These are phyloP conservation scores for Magnaporthiopsis poae DNA, from an alignment of 2,329 filamentous ascomycete species.

Conservation along the genomic window DNA sequence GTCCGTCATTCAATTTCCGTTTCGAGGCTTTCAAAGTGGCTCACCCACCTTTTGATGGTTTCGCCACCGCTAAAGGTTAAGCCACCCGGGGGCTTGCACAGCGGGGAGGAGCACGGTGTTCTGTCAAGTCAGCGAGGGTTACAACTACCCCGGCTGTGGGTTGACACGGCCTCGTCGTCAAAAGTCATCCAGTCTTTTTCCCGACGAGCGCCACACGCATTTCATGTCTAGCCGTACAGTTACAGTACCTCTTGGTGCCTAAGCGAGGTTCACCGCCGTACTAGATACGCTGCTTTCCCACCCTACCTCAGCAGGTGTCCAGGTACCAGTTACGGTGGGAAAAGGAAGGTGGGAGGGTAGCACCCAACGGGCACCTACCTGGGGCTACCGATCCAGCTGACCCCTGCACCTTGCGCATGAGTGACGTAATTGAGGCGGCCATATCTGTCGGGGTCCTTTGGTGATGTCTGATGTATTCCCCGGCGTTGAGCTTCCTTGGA, in stretches of 20 bases:
- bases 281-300: not conserved
- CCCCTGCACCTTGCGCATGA: not conserved
- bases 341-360: not conserved
- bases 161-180: not conserved
- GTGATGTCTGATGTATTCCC: not conserved
- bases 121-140: not conserved
- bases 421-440: not conserved
- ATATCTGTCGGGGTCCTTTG: not conserved
- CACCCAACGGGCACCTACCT: not conserved
- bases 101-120: not conserved
- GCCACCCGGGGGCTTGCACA: not conserved
- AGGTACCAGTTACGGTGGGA: not conserved
- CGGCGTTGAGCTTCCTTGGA: not conserved
- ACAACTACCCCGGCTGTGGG: not conserved
- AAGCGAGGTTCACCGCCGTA: not conserved
- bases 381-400: not conserved
- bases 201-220: not conserved
- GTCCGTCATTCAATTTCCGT: not conserved
- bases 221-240: not conserved
- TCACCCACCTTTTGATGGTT: not conserved
- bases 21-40: not conserved
- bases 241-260: not conserved
- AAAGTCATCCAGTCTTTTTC: constrained; percentile 6
- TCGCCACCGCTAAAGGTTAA: not conserved
- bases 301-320: no score